Evolutionary conservation across 805 yeast genomes (phyloP), one percentile per base, ranked within the genome.

Genomic region (Henningerozyma blattae): DNA sequence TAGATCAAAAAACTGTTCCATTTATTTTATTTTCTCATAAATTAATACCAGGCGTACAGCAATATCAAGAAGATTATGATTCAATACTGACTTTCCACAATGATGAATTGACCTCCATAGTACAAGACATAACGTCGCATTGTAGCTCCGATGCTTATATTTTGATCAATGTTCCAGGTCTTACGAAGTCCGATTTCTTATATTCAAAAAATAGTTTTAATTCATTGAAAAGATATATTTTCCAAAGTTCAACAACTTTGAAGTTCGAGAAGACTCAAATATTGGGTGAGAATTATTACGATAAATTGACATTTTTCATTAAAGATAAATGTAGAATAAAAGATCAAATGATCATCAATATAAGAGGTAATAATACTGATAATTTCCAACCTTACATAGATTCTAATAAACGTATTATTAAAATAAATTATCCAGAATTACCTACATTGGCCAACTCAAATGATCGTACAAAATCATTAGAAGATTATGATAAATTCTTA

Each of bases 321-420:
- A 29, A 39, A 17, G 43, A 44, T 3, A 33, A 33, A 10, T 59
- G 65, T 35, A 35, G 46, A 3, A 39, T 53, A 8, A 46, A 47
- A 3, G 41, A 48, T 15, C 31, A 43, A 8, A 17, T 36, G n/a
- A 29, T 27, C 13, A 37, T 54, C 1, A 35, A 45, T 3, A 37
- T 55, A 0, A 41, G 37, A 5, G 62, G 65, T 12, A 56, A 58
- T 18, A 59, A 59, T 28, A 52, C 60, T 4, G 73, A 67, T 5
- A 61, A 64, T 10, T 71, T 63, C 36, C 64, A 70, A 17, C 69
- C 71, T 3, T 82, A 80, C 52, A 64, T 71, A 26, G 94, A 84
- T 47, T 58, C 74, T 1, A 57, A 69, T 18, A 73, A 71, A 16
- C 64, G 93, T 40, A 67, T 83, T 10, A 69, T 89, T 19, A 58